Base-by-base conservation (phyloP, 345 rosid species). In the Acer negundo region DNA sequence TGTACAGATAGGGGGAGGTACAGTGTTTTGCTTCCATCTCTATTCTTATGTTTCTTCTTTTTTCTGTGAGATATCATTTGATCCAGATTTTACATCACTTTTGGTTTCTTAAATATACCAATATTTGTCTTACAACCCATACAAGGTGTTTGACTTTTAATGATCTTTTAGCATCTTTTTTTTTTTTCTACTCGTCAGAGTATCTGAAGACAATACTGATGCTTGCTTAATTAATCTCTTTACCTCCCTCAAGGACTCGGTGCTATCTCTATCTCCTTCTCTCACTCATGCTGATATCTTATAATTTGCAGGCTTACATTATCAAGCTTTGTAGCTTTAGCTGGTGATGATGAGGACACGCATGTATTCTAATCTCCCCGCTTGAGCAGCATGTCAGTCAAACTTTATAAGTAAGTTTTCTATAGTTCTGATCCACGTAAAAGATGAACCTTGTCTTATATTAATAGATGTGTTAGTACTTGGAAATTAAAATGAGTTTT, bases 231-330 rank as follows among this genome's bases (percentile, higher is more conserved):
- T 67, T 11, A 59, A 28, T 40, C 64, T 79, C 58, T 66, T 56
- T 71, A 8, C 67, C 28, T 79, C 44, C 62, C 63, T 68, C 22
- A 16, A 20, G 62, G 42, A 23, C 5, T 35, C 8, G 13, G 15
- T 8, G 24, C 10, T 15, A 15, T 28, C 38, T 15, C 59, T 75
- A 35, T 26, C 16, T 47, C 35, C 20, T 51, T 26, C 58, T 44
- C 20, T 23, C 22, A 20, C 66, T 24, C 24, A 17, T 70, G 68
- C 78, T 81, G 44, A 26, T 55, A 69, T 23, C 67, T 77, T 73
- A n/a, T 61, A 38, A 73, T 66, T 77, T 85, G 87, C 93, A 89
- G 93, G 87, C 79, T 89, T 38, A 69, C 78, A 28, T 11, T 86
- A 46, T 66, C 80, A 47, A 77, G 81, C 47, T 84, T 89, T 78